A percentile compares a stretch with the other conserved stretches of the same genome.
phyloP scores from a whole-genome alignment of 345 rosid genomes.

The Eutrema japonicum region DNA sequence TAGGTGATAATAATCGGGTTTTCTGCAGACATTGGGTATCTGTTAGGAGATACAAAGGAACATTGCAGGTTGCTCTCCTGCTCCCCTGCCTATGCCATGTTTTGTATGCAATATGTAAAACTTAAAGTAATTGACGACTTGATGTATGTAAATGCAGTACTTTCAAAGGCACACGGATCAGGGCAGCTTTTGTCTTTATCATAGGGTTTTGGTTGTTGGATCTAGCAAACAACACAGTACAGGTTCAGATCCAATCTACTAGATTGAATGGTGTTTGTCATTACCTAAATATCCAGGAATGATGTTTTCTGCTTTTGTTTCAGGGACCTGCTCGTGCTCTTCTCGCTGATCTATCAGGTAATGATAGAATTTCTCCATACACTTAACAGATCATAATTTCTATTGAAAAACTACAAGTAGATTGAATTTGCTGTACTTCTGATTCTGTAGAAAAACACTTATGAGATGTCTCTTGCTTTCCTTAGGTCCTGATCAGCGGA shows the following conservation, averaged over 20 bases:
- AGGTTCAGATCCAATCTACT: slow-evolving; percentile 51
- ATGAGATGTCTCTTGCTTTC: slow-evolving; percentile 30
- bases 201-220: slow-evolving; percentile 98
- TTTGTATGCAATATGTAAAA: slow-evolving; percentile 14
- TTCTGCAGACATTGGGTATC: slow-evolving; percentile 98
- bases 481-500: slow-evolving; percentile 90
- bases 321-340: slow-evolving; percentile 99
- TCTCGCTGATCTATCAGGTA: slow-evolving; percentile 90
- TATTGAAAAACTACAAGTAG: slow-evolving; percentile 10
- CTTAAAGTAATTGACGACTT: background rate
- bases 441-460: slow-evolving; percentile 8
- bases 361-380: slow-evolving; percentile 11
- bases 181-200: slow-evolving; percentile 84
- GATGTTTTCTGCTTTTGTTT: slow-evolving; percentile 30
- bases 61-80: slow-evolving; percentile 73
- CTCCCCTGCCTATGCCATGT: slow-evolving; percentile 25
- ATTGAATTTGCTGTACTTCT: slow-evolving; percentile 14
- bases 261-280: slow-evolving; percentile 16
- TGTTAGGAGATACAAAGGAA: slow-evolving; percentile 87
- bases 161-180: slow-evolving; percentile 84
- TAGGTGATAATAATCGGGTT: slow-evolving; percentile 95
- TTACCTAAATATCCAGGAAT: slow-evolving; percentile 20
- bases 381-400: background rate
- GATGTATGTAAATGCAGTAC: slow-evolving; percentile 56
- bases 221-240: slow-evolving; percentile 97